A percentile compares a stretch with the other conserved stretches of the same genome.
These are phyloP conservation scores for Paecilomyces variotii DNA, from an alignment of 2,329 filamentous ascomycete genomes.

Conservation along the genomic window DNA sequence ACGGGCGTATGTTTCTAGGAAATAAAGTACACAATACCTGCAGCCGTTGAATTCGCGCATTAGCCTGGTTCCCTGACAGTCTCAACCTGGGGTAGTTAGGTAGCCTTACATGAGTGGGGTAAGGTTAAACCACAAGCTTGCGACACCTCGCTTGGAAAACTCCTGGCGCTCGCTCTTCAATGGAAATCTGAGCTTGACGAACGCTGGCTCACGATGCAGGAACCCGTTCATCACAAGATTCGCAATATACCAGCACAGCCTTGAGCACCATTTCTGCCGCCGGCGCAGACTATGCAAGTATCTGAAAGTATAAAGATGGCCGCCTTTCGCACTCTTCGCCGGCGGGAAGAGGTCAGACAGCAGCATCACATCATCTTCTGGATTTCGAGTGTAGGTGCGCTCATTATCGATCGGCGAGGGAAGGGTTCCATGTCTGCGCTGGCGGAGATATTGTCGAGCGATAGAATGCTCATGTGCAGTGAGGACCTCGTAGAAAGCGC, in stretches of 20 bases:
- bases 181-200: conserved; percentile 24
- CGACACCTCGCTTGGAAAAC: conserved; percentile 25
- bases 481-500: conserved; percentile 28
- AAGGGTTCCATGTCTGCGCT: conserved; percentile 34
- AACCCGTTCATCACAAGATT: conserved; percentile 35
- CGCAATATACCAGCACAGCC: conserved; percentile 32
- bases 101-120: conserved; percentile 32
- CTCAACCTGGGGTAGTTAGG: background rate
- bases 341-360: conserved; percentile 37
- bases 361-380: conserved; percentile 36
- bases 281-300: conserved; percentile 31
- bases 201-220: conserved; percentile 20
- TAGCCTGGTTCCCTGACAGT: background rate
- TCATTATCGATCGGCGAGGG: conserved; percentile 30
- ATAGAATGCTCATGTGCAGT: conserved; percentile 31
- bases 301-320: conserved; percentile 33
- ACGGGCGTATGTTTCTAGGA: conserved; percentile 31
- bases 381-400: conserved; percentile 31
- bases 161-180: conserved; percentile 25
- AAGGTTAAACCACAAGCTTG: conserved; percentile 30
- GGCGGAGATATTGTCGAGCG: conserved; percentile 33
- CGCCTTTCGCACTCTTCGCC: conserved; percentile 24
- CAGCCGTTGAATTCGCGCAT: background rate
- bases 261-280: conserved; percentile 31
- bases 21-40: conserved; percentile 36